Conservation (phyloP, 2,329 filamentous ascomycete genomes). For the Talaromyces sp. region DNA sequence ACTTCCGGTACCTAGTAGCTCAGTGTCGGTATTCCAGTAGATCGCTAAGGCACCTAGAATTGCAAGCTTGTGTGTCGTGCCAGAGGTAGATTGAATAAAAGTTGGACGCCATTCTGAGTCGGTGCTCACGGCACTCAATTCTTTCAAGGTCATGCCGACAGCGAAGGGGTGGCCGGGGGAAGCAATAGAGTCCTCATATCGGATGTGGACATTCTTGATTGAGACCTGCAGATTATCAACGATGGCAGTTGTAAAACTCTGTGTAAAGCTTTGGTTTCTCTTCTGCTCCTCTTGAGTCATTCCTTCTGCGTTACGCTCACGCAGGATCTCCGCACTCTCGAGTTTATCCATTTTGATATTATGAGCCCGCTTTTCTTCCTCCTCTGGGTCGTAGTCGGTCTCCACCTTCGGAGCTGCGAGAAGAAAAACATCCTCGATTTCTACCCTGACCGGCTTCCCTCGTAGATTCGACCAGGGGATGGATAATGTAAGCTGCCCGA, state of each 20-base stretch:
- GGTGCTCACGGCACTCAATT: constrained; percentile 96
- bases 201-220: constrained; percentile 96
- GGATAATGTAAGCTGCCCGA: constrained; percentile 83
- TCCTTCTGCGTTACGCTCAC: constrained; percentile 87
- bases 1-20: constrained; percentile 76
- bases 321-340: constrained; percentile 90
- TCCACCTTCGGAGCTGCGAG: constrained; percentile 95
- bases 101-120: constrained; percentile 93
- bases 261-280: constrained; percentile 96
- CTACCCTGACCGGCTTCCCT: constrained; percentile 88
- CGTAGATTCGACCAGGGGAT: constrained; percentile 98
- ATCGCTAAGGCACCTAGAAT: constrained; percentile 84
- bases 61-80: constrained; percentile 87
- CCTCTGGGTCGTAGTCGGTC: constrained; percentile 84
- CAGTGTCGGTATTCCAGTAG: constrained; percentile 96
- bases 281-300: constrained; percentile 94
- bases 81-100: constrained; percentile 83
- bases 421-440: constrained; percentile 95
- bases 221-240: constrained; percentile 97
- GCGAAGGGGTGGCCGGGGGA: constrained; percentile 94
- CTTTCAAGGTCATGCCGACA: constrained; percentile 84
- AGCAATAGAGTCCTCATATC: constrained; percentile 96
- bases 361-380: constrained; percentile 82
- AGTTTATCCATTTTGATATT: constrained; percentile 98
- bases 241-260: constrained; percentile 91